Evolutionary conservation across 495 filamentous ascomycete species (phyloP), one percentile per base, ranked within the genome.

Genomic region (Pyronema omphalodes): DNA sequence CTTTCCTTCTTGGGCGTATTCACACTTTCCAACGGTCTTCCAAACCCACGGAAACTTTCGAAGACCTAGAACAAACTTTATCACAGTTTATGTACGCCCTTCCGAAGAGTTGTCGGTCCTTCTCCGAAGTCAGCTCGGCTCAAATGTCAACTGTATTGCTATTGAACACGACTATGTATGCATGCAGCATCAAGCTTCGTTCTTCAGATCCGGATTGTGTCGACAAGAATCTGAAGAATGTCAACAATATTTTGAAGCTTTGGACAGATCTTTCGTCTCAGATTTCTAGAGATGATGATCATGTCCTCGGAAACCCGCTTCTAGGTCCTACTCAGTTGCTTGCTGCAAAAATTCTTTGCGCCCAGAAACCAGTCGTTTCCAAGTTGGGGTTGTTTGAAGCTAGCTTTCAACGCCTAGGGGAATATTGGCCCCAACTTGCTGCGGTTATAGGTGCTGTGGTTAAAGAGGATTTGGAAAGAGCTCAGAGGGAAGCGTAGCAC

Each of bases 151-250:
- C 62, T 35, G 60, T 63, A 1, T 55, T 59, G 12, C 60, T 62
- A 12, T 53, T 63, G 7, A 54, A 54, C 23, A 50, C 58, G 7
- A 56, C 58, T 6, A 60, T 60, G 0, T 56, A 62, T 37, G 60
- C 61, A 9, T 63, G 60, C 49, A 62, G 55, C 4, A 63, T 63
- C n/a, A 41, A 62, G 7, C 50, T 63, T 7, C 56, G 62, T 44
- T n/a, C 9, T 35, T 8, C 11, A 11, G 47, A 36, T 11, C 9
- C 11, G n/a, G 47, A 50, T 12, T 23, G 47, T 34, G 18, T 11
- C 23, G 23, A 36, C 12, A 23, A 12, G 23, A 36, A 34, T 23
- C 23, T 36, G 1, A 36, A 34, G 5, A 34, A 23, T 9, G 47
- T 36, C 11, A 19, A 34, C 12, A 50, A 50, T 34, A 50, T 50